Evolutionary conservation across 371 early-diverging fungal genomes (phyloP).

Genomic region (Rhizopus delemar): DNA sequence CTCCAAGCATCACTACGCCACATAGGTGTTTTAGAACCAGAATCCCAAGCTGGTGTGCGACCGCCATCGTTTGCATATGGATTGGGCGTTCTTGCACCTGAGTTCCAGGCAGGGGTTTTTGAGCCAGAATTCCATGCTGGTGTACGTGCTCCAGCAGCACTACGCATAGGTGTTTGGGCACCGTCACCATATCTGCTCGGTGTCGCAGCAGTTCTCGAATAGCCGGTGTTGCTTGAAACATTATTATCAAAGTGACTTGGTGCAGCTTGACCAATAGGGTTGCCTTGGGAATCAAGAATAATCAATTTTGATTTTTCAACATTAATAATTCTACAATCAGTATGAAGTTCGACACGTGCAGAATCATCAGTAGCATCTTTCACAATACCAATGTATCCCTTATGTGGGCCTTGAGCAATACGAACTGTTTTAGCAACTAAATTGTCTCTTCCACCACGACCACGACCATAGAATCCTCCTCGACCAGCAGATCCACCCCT

Average conservation of each 20-base stretch:
- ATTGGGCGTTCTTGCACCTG: slow-evolving; percentile 70
- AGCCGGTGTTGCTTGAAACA: slow-evolving; percentile 23
- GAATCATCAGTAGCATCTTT: slow-evolving; percentile 81
- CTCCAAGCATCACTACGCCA: slow-evolving; percentile 69
- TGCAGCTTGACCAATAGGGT: slow-evolving; percentile 44
- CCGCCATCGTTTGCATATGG: slow-evolving; percentile 63
- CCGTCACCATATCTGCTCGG: slow-evolving; percentile 53
- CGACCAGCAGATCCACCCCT: slow-evolving; percentile 46
- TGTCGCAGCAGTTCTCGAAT: slow-evolving; percentile 37
- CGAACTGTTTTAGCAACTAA: slow-evolving; percentile 87
- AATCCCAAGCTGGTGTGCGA: slow-evolving; percentile 74
- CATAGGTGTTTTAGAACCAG: slow-evolving; percentile 63
- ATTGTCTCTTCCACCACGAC: slow-evolving; percentile 79
- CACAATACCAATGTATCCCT: slow-evolving; percentile 97
- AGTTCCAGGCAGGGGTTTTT: slow-evolving; percentile 65
- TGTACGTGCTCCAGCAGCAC: slow-evolving; percentile 63
- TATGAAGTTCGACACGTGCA: slow-evolving; percentile 94
- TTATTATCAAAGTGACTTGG: slow-evolving; percentile 29
- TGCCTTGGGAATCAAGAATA: slow-evolving; percentile 54
- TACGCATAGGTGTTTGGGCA: slow-evolving; percentile 61
- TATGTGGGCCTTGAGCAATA: slow-evolving; percentile 91
- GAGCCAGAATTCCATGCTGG: slow-evolving; percentile 78
- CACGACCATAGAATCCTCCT: slow-evolving; percentile 72
- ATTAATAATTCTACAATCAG: slow-evolving; percentile 78
- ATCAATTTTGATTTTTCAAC: slow-evolving; percentile 77